Evolutionary conservation across 306 rosid genomes (phyloP), one percentile per base, ranked within the genome.

Genomic region (Medicago arabica): DNA sequence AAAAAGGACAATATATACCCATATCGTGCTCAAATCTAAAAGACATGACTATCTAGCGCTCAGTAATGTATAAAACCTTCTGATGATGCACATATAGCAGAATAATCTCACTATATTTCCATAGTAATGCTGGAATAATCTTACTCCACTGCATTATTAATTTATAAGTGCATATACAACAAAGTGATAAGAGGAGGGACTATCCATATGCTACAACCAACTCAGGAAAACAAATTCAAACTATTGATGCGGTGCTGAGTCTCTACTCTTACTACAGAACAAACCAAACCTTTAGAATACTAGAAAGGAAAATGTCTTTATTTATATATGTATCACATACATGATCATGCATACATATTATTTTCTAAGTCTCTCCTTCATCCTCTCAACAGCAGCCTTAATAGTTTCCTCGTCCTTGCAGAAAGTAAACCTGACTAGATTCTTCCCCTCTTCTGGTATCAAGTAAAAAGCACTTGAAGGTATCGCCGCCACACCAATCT

Each of bases 401-500:
- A 91, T 89, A 46, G 98, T 94, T 61, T 64, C 89, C 76, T 90
- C 96, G 9, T 94, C 98, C 83, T 94, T 94, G 89, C 91, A 87
- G 87, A 94, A 94, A 2, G 94, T 83, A 60, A 94, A 94, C 72
- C 98, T 84, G 16, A 94, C 89, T 7, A 94, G 84, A 71, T 91
- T 83, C 87, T 94, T 94, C 11, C 95, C 98, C 5, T 94, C 96
- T 83, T 90, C 95, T 17, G 95, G 96, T 75, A 91, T 86, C 16
- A 94, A 79, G 88, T 84, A 90, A 82, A 91, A 94, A 1, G 83
- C 93, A 62, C 97, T 94, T 47, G 88, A 82, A 10, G 98, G 98
- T 18, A 94, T 91, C 54, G 97, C 98, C 38, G 81, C 95, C 7
- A 94, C 97, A 16, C 97, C 96, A 5, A 94, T 89, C 86, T 91